A percentile compares a stretch with the other conserved stretches of the same genome.
Evolutionary conservation across 345 rosid genomes (phyloP).

Genomic region (Populus simonii): DNA sequence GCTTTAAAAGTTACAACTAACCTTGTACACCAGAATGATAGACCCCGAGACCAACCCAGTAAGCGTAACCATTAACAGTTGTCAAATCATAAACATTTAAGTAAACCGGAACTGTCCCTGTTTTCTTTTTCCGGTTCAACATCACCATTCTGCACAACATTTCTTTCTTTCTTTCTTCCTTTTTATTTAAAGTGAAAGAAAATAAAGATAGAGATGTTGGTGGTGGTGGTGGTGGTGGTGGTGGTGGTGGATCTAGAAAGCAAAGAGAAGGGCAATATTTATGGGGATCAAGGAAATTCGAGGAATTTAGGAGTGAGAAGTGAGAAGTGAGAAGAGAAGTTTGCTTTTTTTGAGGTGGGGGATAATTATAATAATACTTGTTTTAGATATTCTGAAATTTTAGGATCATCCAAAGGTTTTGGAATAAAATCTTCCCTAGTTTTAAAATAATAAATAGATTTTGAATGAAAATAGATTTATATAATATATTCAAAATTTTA

Average conservation of each 20-base stretch:
- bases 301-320: neutral
- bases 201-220: neutral
- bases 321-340: neutral
- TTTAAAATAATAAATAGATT: no score
- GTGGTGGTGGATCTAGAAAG: neutral
- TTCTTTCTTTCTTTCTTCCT: neutral
- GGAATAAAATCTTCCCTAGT: no score
- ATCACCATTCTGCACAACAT: slow-evolving; percentile 61
- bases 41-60: slow-evolving; percentile 93
- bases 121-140: slow-evolving; percentile 55
- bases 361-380: no score
- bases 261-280: neutral
- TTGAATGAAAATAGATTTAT: no score
- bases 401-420: no score
- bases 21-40: slow-evolving; percentile 99
- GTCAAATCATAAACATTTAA: slow-evolving; percentile 94
- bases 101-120: slow-evolving; percentile 75
- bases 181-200: neutral
- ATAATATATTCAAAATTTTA: no score
- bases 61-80: slow-evolving; percentile 88
- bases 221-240: neutral
- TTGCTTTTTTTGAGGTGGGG: neutral
- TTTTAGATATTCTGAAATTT: no score
- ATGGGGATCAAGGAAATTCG: neutral
- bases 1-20: slow-evolving; percentile 7